These are phyloP conservation scores for Gossypium gossypioides DNA, from an alignment of 441 rosid species.

Conservation along the genomic window DNA sequence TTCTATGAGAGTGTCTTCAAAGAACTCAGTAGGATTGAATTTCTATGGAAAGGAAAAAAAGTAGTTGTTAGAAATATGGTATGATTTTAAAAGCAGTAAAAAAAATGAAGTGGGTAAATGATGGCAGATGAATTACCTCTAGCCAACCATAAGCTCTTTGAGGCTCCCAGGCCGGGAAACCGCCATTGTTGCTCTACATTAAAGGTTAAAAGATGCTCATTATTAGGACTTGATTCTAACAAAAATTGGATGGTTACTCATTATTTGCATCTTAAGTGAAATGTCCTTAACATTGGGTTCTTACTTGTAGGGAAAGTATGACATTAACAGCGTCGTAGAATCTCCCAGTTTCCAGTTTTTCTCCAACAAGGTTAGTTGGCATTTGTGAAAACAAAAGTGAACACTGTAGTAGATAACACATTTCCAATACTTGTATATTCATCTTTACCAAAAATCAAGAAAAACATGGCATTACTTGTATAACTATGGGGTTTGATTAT, in stretches of 20 bases:
- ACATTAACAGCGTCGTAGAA: constrained; percentile 34
- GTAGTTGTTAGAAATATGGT: neutral
- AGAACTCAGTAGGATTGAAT: constrained; percentile 35
- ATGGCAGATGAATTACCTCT: constrained; percentile 30
- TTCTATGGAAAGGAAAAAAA: constrained; percentile 11
- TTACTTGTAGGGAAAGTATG: constrained; percentile 32
- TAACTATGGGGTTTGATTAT: neutral
- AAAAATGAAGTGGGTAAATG: neutral
- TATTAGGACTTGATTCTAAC: neutral
- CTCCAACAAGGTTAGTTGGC: constrained; percentile 27
- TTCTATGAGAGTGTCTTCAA: constrained; percentile 31
- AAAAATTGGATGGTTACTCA: neutral
- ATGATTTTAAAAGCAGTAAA: neutral
- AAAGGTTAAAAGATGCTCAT: neutral
- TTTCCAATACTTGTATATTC: neutral
- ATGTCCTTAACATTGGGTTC: neutral
- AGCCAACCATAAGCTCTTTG: constrained; percentile 42
- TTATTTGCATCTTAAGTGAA: neutral
- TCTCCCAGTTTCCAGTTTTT: constrained; percentile 20
- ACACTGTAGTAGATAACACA: constrained; percentile 15
- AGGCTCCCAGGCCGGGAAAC: constrained; percentile 60
- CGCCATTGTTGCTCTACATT: constrained; percentile 32
- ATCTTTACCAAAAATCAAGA: neutral
- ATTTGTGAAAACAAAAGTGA: constrained; percentile 29
- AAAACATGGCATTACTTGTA: neutral